Evolutionary conservation across 2,329 filamentous ascomycete genomes (phyloP).

Genomic region (Tolypocladium amazonense): DNA sequence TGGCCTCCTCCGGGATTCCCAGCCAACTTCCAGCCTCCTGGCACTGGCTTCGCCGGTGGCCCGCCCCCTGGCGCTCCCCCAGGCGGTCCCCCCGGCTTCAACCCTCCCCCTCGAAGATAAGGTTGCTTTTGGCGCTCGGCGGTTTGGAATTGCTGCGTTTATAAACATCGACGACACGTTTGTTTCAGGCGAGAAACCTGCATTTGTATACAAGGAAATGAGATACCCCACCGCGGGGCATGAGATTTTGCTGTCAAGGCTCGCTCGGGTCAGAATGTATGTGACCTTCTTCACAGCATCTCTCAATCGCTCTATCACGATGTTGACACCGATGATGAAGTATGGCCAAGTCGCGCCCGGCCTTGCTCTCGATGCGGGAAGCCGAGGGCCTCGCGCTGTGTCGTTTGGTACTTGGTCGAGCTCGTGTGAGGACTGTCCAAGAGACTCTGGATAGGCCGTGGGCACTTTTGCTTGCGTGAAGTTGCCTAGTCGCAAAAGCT

Average conservation of each 20-base stretch:
- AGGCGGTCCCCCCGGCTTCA: conserved; percentile 60
- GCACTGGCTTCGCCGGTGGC: conserved; percentile 4
- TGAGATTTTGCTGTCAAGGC: background rate
- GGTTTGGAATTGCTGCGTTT: conserved; percentile 12
- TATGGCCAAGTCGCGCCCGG: background rate
- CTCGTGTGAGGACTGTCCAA: background rate
- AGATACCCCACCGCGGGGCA: background rate
- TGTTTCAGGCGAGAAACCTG: conserved; percentile 10
- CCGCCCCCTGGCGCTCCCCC: conserved; percentile 23
- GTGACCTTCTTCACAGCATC: conserved; percentile 3
- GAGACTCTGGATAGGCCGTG: background rate
- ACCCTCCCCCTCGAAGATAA: conserved; percentile 58
- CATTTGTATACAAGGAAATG: conserved; percentile 6
- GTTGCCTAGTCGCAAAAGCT: background rate
- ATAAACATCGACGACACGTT: conserved; percentile 14
- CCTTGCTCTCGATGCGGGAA: background rate
- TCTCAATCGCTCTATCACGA: background rate
- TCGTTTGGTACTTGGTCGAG: background rate
- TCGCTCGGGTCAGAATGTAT: conserved; percentile 4
- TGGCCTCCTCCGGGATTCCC: conserved; percentile 4
- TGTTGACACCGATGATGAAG: conserved; percentile 2
- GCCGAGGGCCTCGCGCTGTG: background rate
- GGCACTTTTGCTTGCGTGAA: background rate
- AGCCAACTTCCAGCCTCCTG: conserved; percentile 3
- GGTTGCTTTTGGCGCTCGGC: conserved; percentile 14